Evolutionary conservation across 257 asterid species (phyloP).

Genomic region (Sherardia arvensis): DNA sequence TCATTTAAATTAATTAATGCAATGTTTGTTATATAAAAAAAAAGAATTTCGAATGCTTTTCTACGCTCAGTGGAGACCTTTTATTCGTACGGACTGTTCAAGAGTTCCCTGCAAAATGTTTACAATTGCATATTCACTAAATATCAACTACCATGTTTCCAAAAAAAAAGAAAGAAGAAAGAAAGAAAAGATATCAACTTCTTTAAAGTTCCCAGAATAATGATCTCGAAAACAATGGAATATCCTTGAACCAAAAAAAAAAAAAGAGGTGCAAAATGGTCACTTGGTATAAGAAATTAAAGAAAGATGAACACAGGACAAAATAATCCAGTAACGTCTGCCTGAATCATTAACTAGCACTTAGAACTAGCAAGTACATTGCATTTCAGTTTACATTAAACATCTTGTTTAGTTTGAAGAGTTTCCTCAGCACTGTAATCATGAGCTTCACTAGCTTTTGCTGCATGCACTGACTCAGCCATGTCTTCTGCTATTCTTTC

Average conservation of each 20-base stretch:
- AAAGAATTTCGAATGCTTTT: background rate
- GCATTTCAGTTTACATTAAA: background rate
- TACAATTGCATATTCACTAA: too few relatives aligned
- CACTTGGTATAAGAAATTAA: background rate
- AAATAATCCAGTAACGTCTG: background rate
- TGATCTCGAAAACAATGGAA: background rate
- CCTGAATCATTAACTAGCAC: background rate
- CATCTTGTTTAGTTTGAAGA: background rate
- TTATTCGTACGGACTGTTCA: too few relatives aligned
- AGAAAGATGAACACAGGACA: background rate
- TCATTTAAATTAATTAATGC: too few relatives aligned
- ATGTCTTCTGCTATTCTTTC: slow-evolving; percentile 74
- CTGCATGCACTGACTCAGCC: slow-evolving; percentile 53
- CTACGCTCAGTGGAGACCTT: background rate
- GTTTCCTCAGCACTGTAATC: slow-evolving; percentile 13
- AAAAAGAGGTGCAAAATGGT: background rate
- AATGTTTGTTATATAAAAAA: too few relatives aligned
- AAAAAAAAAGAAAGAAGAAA: too few relatives aligned
- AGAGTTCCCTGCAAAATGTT: too few relatives aligned
- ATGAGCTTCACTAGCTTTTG: slow-evolving; percentile 3
- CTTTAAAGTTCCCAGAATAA: background rate
- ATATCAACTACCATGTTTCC: too few relatives aligned
- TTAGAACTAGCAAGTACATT: background rate
- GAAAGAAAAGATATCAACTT: too few relatives aligned
- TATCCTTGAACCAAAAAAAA: background rate